phyloP scores from a whole-genome alignment of 1,284 basidiomycete species.

The Nidula niveotomentosa region DNA sequence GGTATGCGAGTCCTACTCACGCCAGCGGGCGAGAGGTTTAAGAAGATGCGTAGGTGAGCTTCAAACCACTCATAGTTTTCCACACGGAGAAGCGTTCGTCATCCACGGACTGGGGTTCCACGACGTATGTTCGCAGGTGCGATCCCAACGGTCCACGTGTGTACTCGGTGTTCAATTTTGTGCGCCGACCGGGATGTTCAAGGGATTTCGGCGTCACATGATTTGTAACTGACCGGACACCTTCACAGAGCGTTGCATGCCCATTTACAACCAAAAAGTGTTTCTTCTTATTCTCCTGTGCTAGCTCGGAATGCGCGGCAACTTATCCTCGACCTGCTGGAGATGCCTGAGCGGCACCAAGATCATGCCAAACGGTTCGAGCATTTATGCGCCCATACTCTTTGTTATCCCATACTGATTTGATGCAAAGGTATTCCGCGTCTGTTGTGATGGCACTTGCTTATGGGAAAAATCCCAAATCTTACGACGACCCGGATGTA shows the following conservation, averaged over 20 bases:
- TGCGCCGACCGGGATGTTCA: too few species aligned
- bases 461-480: constrained; percentile 58
- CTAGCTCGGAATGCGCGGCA: constrained; percentile 41
- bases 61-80: too few species aligned
- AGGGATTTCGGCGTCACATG: too few species aligned
- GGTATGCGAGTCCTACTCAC: constrained; percentile 45
- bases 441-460: constrained; percentile 65
- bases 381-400: neutral
- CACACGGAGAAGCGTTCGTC: too few species aligned
- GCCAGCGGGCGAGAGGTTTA: constrained; percentile 41
- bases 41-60: constrained; percentile 42
- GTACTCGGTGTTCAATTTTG: too few species aligned
- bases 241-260: constrained; percentile 41
- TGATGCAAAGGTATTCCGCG: constrained; percentile 50
- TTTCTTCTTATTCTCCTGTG: constrained; percentile 40
- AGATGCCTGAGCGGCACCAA: constrained; percentile 42
- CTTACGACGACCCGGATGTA: constrained; percentile 58
- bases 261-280: constrained; percentile 42
- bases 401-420: too few species aligned
- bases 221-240: neutral
- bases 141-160: too few species aligned
- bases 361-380: constrained; percentile 40
- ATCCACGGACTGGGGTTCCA: too few species aligned
- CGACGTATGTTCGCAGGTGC: too few species aligned
- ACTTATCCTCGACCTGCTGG: constrained; percentile 46